A percentile compares a stretch with the other conserved stretches of the same genome.
These are phyloP conservation scores for Periconia digitata DNA, from an alignment of 2,329 filamentous ascomycete genomes.

Conservation along the genomic window DNA sequence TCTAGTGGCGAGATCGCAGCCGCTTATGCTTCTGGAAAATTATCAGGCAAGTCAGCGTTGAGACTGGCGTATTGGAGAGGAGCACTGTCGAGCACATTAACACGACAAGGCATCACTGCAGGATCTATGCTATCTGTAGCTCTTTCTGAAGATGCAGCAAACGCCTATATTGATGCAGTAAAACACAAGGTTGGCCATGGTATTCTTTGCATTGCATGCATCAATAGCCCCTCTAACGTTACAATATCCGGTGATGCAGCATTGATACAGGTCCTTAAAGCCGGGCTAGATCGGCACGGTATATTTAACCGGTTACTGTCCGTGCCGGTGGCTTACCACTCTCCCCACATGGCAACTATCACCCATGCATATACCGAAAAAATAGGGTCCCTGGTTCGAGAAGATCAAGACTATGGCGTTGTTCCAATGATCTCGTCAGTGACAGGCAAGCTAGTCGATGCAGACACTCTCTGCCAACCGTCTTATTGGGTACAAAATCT, in stretches of 20 bases:
- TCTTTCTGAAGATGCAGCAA: neutral
- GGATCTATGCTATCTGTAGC: neutral
- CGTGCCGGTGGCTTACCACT: slow-evolving; percentile 48
- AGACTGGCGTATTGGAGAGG: slow-evolving; percentile 19
- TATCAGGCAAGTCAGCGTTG: slow-evolving; percentile 17
- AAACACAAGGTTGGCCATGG: slow-evolving; percentile 3
- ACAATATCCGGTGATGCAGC: slow-evolving; percentile 48
- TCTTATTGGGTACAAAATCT: slow-evolving; percentile 8
- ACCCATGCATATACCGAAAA: slow-evolving; percentile 10
- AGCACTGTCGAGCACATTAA: neutral
- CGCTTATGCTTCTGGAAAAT: slow-evolving; percentile 9
- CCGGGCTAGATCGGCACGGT: slow-evolving; percentile 33
- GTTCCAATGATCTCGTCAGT: slow-evolving; percentile 12
- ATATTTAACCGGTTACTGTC: slow-evolving; percentile 43
- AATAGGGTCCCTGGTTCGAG: neutral
- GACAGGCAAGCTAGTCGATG: neutral
- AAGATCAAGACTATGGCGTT: neutral
- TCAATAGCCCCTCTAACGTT: slow-evolving; percentile 42
- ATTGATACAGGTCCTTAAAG: slow-evolving; percentile 34
- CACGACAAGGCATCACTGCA: neutral
- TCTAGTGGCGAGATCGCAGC: slow-evolving; percentile 19
- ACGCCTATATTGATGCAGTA: neutral
- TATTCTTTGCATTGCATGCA: slow-evolving; percentile 11
- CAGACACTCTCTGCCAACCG: neutral
- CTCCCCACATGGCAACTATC: slow-evolving; percentile 39